Conservation (phyloP, 2,329 filamentous ascomycete genomes). For the Gaeumannomyces tritici region DNA sequence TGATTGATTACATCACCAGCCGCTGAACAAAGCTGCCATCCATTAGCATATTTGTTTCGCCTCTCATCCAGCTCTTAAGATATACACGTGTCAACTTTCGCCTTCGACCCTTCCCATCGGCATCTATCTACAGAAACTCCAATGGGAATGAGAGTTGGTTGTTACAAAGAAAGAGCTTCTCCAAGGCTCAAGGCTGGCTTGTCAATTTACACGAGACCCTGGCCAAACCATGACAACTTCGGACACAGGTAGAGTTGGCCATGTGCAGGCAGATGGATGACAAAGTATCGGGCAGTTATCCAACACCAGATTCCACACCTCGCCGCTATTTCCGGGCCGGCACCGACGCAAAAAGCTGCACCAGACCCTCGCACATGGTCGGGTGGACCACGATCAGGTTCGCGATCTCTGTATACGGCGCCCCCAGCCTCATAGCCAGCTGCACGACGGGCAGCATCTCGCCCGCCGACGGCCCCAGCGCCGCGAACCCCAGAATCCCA, state of each 20-base stretch:
- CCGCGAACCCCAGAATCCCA: slow-evolving; percentile 10
- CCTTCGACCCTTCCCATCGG: too few species aligned
- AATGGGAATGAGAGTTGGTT: neutral
- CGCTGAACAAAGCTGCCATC: too few species aligned
- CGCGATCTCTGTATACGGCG: slow-evolving; percentile 8
- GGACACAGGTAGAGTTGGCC: neutral
- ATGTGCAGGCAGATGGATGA: neutral
- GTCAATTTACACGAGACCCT: neutral
- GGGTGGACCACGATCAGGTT: slow-evolving; percentile 10
- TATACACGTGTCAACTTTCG: too few species aligned
- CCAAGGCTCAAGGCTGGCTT: too few species aligned
- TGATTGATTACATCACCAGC: too few species aligned
- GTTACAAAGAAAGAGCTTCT: neutral
- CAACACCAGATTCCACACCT: neutral
- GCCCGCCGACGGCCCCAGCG: slow-evolving; percentile 8
- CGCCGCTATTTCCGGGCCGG: neutral
- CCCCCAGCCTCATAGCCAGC: slow-evolving; percentile 9
- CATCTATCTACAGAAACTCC: neutral
- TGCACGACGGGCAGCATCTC: slow-evolving; percentile 11
- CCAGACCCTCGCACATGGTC: slow-evolving; percentile 10
- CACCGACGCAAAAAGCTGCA: slow-evolving; percentile 1
- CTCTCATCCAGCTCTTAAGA: neutral
- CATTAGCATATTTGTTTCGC: neutral
- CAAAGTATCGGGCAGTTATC: neutral
- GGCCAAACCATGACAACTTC: neutral